These are phyloP conservation scores for Macrolepiota dolichaula DNA, from an alignment of 768 basidiomycete species.

Conservation along the genomic window DNA sequence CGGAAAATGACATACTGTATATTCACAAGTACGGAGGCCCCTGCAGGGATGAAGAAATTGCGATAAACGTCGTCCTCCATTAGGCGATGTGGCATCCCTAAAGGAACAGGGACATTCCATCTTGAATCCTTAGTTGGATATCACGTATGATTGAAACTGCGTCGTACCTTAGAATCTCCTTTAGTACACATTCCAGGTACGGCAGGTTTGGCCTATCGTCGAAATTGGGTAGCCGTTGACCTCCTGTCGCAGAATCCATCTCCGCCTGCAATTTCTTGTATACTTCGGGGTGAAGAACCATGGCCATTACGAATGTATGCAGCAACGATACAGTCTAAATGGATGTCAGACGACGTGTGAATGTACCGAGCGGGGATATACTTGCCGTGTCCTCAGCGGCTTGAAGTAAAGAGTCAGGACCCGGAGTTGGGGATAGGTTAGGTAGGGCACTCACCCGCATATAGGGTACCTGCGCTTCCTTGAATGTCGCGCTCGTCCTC, in stretches of 20 bases:
- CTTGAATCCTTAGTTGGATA: constrained; percentile 21
- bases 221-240: constrained; percentile 43
- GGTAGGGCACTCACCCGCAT: constrained; percentile 33
- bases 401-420: constrained; percentile 13
- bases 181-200: constrained; percentile 44
- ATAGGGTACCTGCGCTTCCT: constrained; percentile 52
- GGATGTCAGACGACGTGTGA: constrained; percentile 15
- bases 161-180: constrained; percentile 44
- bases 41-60: constrained; percentile 42
- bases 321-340: constrained; percentile 48
- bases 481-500: constrained; percentile 53
- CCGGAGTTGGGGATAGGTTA: neutral
- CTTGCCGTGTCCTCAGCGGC: constrained; percentile 39
- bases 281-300: constrained; percentile 50
- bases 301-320: constrained; percentile 48
- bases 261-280: constrained; percentile 47
- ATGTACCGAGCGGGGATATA: constrained; percentile 5
- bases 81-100: constrained; percentile 50
- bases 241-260: constrained; percentile 44
- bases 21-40: constrained; percentile 40
- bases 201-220: constrained; percentile 41
- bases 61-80: constrained; percentile 50
- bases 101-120: constrained; percentile 45
- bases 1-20: constrained; percentile 32
- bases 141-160: neutral